Percentiles rank a stretch among this genome's conserved stretches.
These are phyloP conservation scores for Aureobasidium namibiae DNA, from an alignment of 2,329 filamentous ascomycete genomes.

Conservation along the genomic window DNA sequence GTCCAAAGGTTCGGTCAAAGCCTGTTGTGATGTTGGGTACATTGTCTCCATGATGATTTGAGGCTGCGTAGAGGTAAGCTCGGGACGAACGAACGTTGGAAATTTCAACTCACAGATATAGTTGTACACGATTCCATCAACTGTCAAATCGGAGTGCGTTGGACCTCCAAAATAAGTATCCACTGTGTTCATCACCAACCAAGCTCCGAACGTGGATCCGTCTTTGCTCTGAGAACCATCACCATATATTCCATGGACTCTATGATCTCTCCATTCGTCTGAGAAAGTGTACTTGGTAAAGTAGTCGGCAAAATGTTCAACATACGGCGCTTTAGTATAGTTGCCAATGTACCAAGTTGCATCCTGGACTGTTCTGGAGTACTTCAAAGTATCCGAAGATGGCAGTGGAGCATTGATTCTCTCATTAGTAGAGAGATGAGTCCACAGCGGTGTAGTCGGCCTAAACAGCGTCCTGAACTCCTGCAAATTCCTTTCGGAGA, in stretches of 20 bases:
- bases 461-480: slow-evolving; percentile 56
- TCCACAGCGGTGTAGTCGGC: slow-evolving; percentile 53
- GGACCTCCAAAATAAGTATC: slow-evolving; percentile 57
- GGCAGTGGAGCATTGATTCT: slow-evolving; percentile 48
- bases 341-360: slow-evolving; percentile 55
- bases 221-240: slow-evolving; percentile 44
- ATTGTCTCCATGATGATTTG: slow-evolving; percentile 55
- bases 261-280: slow-evolving; percentile 50
- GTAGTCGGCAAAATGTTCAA: slow-evolving; percentile 49
- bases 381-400: slow-evolving; percentile 30
- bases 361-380: slow-evolving; percentile 46
- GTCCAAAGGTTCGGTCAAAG: slow-evolving; percentile 58
- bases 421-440: slow-evolving; percentile 52
- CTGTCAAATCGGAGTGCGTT: slow-evolving; percentile 53
- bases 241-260: slow-evolving; percentile 48
- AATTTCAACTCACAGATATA: slow-evolving; percentile 38
- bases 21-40: slow-evolving; percentile 57
- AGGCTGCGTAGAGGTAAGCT: slow-evolving; percentile 27
- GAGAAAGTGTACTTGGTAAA: slow-evolving; percentile 60
- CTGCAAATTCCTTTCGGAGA: slow-evolving; percentile 31
- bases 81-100: background rate
- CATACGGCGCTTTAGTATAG: slow-evolving; percentile 45
- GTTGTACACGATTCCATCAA: slow-evolving; percentile 59
- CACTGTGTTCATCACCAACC: slow-evolving; percentile 57
- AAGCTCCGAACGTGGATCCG: slow-evolving; percentile 49